Evolutionary conservation across 2,329 filamentous ascomycete genomes (phyloP), one percentile per base, ranked within the genome.

Genomic region (Colletotrichum tabaci): DNA sequence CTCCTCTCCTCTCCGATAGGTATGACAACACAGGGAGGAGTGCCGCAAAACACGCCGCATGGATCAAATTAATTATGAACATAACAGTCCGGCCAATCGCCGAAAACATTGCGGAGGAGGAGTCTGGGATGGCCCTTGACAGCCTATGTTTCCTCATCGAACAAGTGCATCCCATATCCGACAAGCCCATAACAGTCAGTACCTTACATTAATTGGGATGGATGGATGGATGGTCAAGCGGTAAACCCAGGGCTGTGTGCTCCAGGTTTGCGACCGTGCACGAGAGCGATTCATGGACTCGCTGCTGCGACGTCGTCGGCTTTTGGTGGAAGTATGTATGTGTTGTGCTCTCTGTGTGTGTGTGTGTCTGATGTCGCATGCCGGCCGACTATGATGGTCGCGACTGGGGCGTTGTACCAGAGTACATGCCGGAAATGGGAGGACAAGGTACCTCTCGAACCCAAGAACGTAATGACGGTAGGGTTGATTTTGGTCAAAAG

Each of bases 281-380:
- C 60, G 21, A 46, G 47, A 30, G 62, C 69, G 69, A 72, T 72
- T 72, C 69, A 72, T 72, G 65, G 58, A 7, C 15, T 42, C 35
- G 53, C 56, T 16, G 42, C 38, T 67, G 57, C 56, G 64, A 62
- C 63, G 57, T 58, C 50, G 64, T 67, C 50, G 64, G 50, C 47
- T 13, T 10, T 44, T 38, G 53, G 30, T 50, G 30, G 30, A 16
- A 26, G 15, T 50, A n/a, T 58, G 15, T 50, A n/a, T 58, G 58
- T 63, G 52, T n/a, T 49, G n/a, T 21, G 35, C 35, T 18, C 8
- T 40, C 23, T 30, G 61, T 57, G 15, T 66, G 53, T 68, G 15
- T 57, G 64, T 55, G 57, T 71, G 65, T 72, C 65, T 69, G 69
- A 72, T 72, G 69, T 72, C 58, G 69, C 65, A 72, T 64, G 65